Conservation (phyloP, 169 alveolate genomes). For the Cystoisospora suis region DNA sequence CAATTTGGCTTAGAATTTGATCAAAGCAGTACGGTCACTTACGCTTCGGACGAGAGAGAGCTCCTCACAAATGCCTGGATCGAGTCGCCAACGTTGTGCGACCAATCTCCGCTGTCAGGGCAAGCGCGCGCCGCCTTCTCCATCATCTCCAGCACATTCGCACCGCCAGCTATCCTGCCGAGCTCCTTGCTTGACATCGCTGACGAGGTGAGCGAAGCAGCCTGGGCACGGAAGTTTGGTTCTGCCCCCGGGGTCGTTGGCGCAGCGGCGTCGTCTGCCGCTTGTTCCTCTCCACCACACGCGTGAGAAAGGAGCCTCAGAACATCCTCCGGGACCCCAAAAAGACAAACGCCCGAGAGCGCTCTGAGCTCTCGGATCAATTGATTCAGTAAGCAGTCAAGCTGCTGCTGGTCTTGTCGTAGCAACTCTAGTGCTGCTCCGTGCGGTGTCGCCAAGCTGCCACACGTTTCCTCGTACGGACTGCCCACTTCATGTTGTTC, state of each 20-base stretch:
- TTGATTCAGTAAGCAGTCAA: not conserved
- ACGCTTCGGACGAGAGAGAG: no score
- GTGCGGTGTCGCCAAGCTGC: not conserved
- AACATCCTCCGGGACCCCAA: conserved; percentile 14
- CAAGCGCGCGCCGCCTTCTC: no score
- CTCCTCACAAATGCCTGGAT: no score
- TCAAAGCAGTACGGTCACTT: no score
- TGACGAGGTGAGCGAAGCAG: no score
- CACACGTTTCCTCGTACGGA: not conserved
- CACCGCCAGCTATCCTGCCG: no score
- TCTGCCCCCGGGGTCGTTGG: not conserved
- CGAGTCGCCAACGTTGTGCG: no score
- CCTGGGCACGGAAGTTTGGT: not conserved
- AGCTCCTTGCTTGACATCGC: no score
- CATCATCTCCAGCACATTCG: no score
- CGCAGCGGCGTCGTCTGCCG: not conserved
- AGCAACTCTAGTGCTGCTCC: not conserved
- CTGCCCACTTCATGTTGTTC: not conserved
- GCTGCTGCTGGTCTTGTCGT: not conserved
- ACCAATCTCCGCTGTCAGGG: no score
- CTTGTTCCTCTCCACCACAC: not conserved
- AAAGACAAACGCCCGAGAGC: no score
- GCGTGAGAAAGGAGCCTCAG: not conserved
- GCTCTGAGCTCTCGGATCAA: not conserved
- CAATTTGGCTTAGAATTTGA: no score